Base-by-base conservation (phyloP, 768 basidiomycete genomes). In the Antrodiella citrinella region DNA sequence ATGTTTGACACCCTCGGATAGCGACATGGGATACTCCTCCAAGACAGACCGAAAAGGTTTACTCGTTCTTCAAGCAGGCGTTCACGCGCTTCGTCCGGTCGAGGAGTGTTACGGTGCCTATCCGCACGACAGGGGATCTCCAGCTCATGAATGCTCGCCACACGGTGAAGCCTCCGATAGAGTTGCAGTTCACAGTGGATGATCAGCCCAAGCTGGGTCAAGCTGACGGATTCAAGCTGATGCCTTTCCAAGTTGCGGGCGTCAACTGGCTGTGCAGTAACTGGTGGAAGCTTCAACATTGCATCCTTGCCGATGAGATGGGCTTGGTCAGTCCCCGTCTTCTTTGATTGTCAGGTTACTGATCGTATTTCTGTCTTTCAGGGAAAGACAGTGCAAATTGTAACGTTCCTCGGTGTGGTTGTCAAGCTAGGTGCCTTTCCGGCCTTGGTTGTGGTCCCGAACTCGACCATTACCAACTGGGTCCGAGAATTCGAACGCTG, bases 271-370 rank as follows among this genome's bases (percentile, higher is more conserved):
- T 91, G 43, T 83, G 78, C 56, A 79, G 84, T 56, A 91, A 92
- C 54, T 94, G 92, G 92, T 91, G 85, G 83, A 82, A 78, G 55
- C 75, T 72, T 40, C 91, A 91, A 54, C 80, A 81, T 40, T 91
- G 85, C 54, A 94, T 94, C 54, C 76, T 98, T 19, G 95, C 96
- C 2, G 96, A 99, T 62, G 96, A 98, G 66, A 98, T 99, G 96
- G 93, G 93, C 51, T 68, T 93, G 63, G 91, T 90, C 64, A 47
- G 72, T 62, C n/a, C 22, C 21, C 15, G 46, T 49, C n/a, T n/a
- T 18, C 12, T 56, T 47, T 21, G 56, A 38, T 10, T 38, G 35
- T 38, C 10, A 18, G 18, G 35, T 35, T 7, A 41, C 45, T 38
- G 9, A 44, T 22, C n/a, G 18, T 19, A 15, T 26, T 49, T 48